Base-by-base conservation (phyloP, 2,329 filamentous ascomycete species). In the Hypoxylon sp. region DNA sequence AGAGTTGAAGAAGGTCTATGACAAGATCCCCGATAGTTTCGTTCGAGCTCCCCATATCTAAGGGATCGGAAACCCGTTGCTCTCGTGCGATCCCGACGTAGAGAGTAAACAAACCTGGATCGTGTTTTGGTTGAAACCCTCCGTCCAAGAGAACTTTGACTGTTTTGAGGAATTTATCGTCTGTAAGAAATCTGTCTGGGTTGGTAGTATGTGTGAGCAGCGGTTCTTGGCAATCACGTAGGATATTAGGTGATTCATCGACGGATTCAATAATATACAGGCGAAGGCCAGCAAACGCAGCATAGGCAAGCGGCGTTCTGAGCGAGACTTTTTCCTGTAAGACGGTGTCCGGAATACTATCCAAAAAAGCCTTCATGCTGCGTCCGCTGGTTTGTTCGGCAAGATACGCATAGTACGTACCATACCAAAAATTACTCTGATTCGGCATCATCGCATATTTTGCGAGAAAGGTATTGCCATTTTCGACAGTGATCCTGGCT, bases 291-390 rank as follows among this genome's bases (percentile, higher is more conserved):
- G 31, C 9, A 8, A n/a, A 50, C 4, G n/a, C 65, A 33, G 65
- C 61, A 22, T 48, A 61, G n/a, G 48, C 46, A 19, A 68, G 61
- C 11, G 55, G 51, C 1, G 65, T 60, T 19, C 1, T 3, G 39
- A 44, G 4, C 3, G 39, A 44, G 5, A 0, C 10, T 17, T 39
- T 29, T 5, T 24, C 22, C 9, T 37, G 35, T 11, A 46, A 47
- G 0, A 39, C 2, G 3, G 31, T 24, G 9, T 22, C 9, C 1
- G 69, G 61, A 13, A 71, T 19, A 29, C 39, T 63, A 17, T 65
- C 44, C 1, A 66, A 24, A 46, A 67, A 71, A 1, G n/a, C 10
- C 42, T 59, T 70, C 19, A 70, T 50, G 22, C 68, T 70, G 6
- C 52, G 65, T 3, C 68, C 65, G 8, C 37, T 68, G 8, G 66